Conservation (phyloP, 352 stramenopile genomes). For the Aphanomyces cochlioides region DNA sequence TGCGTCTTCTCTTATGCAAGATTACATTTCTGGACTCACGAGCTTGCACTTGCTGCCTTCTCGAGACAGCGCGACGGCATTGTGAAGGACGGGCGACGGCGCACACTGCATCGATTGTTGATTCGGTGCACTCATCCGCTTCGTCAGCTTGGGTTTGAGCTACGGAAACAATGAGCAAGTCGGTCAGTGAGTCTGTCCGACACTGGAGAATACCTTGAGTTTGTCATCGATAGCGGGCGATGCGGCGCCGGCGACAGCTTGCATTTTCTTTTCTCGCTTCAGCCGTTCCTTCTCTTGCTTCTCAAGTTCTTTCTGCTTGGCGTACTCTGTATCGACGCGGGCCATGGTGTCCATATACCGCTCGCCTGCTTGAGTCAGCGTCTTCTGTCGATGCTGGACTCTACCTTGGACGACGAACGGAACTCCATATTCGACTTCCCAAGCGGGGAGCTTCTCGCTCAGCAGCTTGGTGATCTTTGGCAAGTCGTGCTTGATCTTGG, state of each 20-base stretch:
- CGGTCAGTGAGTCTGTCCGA: neutral
- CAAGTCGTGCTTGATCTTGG: conserved; percentile 43
- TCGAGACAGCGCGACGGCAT: neutral
- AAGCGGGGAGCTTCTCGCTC: conserved; percentile 39
- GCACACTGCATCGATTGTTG: neutral
- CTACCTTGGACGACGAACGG: conserved; percentile 46
- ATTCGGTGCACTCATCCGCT: conserved; percentile 11
- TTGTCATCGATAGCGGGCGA: neutral
- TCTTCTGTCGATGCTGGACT: too few relatives aligned
- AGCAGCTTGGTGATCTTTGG: conserved; percentile 45
- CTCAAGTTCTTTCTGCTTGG: conserved; percentile 16
- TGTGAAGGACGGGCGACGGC: conserved; percentile 11
- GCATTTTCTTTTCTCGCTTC: conserved; percentile 13
- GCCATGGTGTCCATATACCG: conserved; percentile 15
- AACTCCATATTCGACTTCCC: conserved; percentile 39
- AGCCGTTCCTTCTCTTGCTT: conserved; percentile 2
- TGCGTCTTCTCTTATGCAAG: neutral
- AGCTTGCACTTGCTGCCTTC: neutral
- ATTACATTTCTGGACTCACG: neutral
- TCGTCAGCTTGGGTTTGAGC: conserved; percentile 11
- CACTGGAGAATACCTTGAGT: conserved; percentile 10
- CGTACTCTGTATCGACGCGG: conserved; percentile 6
- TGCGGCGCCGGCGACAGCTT: too few relatives aligned
- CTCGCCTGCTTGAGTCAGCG: conserved; percentile 1
- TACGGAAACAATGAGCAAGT: neutral